Conservation (phyloP, 768 basidiomycete genomes). For the Asterophora parasitica region DNA sequence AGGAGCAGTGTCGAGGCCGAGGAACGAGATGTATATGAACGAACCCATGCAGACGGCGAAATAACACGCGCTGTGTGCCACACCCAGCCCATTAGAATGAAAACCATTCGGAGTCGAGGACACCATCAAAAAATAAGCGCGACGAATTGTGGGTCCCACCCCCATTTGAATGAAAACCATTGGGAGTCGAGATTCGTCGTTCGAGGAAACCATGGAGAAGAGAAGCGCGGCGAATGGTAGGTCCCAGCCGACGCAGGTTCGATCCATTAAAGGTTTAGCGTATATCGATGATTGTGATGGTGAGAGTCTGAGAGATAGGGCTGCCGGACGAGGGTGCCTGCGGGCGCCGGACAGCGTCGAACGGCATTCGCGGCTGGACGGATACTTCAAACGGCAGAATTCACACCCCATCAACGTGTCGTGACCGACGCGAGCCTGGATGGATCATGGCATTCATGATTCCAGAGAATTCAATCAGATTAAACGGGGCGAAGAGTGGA, state of each 20-base stretch:
- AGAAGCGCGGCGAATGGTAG: too few relatives aligned
- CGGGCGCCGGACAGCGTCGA: neutral
- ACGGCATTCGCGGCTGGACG: neutral
- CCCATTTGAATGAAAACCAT: too few relatives aligned
- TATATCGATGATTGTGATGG: conserved; percentile 1
- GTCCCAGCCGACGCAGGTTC: neutral
- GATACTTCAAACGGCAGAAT: neutral
- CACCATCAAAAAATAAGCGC: too few relatives aligned
- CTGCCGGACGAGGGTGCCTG: conserved; percentile 5
- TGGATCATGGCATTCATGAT: neutral
- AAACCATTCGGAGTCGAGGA: too few relatives aligned
- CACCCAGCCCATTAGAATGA: too few relatives aligned
- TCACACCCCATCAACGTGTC: neutral
- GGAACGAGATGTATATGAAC: neutral
- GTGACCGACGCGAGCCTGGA: conserved; percentile 2
- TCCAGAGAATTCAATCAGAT: conserved; percentile 3
- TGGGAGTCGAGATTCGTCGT: too few relatives aligned
- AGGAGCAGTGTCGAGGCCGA: neutral
- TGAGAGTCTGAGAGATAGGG: neutral
- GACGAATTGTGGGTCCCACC: too few relatives aligned
- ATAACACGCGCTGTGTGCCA: too few relatives aligned
- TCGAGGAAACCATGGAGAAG: too few relatives aligned
- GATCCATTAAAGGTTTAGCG: conserved; percentile 5
- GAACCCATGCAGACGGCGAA: too few relatives aligned
- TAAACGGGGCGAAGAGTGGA: neutral